A percentile compares a stretch with the other conserved stretches of the same genome.
Conservation (phyloP, 768 basidiomycete genomes). For the Hortiboletus campestris region DNA sequence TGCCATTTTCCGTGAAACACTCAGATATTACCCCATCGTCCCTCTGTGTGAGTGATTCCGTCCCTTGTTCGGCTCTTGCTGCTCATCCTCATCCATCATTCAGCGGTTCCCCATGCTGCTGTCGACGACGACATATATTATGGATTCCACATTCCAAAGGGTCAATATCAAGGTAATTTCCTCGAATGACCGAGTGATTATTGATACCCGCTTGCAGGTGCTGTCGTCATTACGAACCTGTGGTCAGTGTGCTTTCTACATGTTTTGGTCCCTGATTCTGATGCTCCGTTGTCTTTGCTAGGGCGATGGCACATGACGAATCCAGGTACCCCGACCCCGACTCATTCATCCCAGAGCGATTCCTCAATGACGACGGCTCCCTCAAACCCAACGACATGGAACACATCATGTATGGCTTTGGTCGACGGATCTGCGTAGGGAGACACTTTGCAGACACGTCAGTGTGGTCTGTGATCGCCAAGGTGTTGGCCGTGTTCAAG, state of each 20-base stretch:
- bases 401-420: conserved; percentile 20
- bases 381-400: conserved; percentile 5
- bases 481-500: conserved; percentile 5
- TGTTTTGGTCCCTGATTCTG: too few relatives aligned
- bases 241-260: neutral
- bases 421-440: conserved; percentile 23
- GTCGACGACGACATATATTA: conserved; percentile 42
- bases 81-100: neutral
- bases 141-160: conserved; percentile 49
- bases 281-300: neutral
- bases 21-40: neutral
- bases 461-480: conserved; percentile 11
- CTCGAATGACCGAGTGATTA: neutral
- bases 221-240: neutral
- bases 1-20: conserved; percentile 3
- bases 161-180: neutral
- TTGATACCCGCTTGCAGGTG: neutral
- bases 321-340: conserved; percentile 36
- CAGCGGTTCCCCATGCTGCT: conserved; percentile 26
- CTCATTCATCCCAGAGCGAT: conserved; percentile 39
- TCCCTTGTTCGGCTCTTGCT: too few relatives aligned
- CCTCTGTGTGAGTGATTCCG: conserved; percentile 1
- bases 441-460: conserved; percentile 18
- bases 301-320: conserved; percentile 13
- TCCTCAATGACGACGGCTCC: conserved; percentile 28